A percentile compares a stretch with the other conserved stretches of the same genome.
phyloP scores from a whole-genome alignment of 75 land plant genomes.

The Gnetum montanum region DNA sequence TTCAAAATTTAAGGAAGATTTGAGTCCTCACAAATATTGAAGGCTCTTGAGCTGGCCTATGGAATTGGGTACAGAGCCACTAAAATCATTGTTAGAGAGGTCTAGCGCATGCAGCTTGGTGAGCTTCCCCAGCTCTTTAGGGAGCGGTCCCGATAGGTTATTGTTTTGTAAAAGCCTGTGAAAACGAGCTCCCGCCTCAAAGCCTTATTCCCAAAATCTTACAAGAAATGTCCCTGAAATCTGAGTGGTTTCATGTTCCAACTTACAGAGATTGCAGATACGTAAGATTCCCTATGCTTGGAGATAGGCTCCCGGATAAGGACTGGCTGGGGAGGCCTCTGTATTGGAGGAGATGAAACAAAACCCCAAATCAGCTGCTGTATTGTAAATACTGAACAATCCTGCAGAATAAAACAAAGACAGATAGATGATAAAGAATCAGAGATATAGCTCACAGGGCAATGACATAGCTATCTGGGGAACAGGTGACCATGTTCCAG shows the following conservation, averaged over 20 bases:
- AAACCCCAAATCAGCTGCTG: background rate
- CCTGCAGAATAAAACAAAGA: background rate
- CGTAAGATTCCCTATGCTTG: conserved; percentile 39
- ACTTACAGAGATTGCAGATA: conserved; percentile 53
- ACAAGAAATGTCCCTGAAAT: background rate
- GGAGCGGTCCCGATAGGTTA: conserved; percentile 25
- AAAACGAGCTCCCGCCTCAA: background rate
- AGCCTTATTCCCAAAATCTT: background rate
- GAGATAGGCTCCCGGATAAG: conserved; percentile 43
- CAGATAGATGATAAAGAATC: background rate
- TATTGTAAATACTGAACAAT: background rate
- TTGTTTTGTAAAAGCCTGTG: conserved; percentile 45
- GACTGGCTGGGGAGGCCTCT: conserved; percentile 49
- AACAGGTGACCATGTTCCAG: conserved; percentile 53
- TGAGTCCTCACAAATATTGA: conserved; percentile 41
- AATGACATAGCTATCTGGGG: conserved; percentile 27
- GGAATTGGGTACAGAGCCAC: conserved; percentile 35
- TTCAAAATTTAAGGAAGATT: too few species aligned
- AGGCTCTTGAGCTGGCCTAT: conserved; percentile 44
- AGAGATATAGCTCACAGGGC: conserved; percentile 42
- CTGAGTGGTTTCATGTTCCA: background rate
- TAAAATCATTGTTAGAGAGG: conserved; percentile 38
- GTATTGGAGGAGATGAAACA: background rate
- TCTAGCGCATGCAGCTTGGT: conserved; percentile 27
- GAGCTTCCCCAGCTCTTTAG: conserved; percentile 21